Evolutionary conservation across 305 asterid genomes (phyloP).

Genomic region (Fraxinus platypoda): DNA sequence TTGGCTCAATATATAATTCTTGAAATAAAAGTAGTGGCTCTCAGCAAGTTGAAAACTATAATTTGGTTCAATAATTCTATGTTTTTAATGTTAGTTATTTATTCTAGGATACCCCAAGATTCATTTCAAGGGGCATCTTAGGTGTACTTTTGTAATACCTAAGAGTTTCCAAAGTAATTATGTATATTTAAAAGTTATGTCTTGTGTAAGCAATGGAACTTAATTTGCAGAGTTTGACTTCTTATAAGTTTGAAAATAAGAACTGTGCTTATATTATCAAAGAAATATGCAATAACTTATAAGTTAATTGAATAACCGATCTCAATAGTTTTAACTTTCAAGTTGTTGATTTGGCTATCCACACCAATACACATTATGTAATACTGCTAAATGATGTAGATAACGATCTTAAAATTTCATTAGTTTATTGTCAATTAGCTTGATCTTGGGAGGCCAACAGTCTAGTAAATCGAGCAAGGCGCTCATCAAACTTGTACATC

Average conservation of each 20-base stretch:
- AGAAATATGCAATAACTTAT: too few relatives aligned
- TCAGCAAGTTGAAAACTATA: constrained; percentile 37
- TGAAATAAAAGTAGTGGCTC: constrained; percentile 34
- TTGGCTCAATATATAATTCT: constrained; percentile 22
- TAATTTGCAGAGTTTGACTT: background rate
- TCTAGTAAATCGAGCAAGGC: background rate
- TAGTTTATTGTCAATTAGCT: constrained; percentile 18
- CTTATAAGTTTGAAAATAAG: too few relatives aligned
- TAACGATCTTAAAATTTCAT: background rate
- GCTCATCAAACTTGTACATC: background rate
- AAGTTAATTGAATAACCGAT: too few relatives aligned
- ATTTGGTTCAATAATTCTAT: constrained; percentile 41
- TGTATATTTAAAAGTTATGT: constrained; percentile 2
- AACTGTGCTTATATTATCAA: too few relatives aligned
- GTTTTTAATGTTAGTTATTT: constrained; percentile 27
- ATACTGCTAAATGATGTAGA: background rate
- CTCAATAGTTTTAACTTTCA: background rate
- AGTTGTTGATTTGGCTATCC: background rate
- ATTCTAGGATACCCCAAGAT: constrained; percentile 57
- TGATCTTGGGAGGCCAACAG: background rate
- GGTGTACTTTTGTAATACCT: constrained; percentile 40
- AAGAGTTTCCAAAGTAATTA: background rate
- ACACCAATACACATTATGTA: background rate
- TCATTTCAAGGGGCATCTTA: constrained; percentile 72
- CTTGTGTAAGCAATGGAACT: constrained; percentile 27